Evolutionary conservation across 306 rosid genomes (phyloP).

Genomic region (Sechiopsis laciniata): DNA sequence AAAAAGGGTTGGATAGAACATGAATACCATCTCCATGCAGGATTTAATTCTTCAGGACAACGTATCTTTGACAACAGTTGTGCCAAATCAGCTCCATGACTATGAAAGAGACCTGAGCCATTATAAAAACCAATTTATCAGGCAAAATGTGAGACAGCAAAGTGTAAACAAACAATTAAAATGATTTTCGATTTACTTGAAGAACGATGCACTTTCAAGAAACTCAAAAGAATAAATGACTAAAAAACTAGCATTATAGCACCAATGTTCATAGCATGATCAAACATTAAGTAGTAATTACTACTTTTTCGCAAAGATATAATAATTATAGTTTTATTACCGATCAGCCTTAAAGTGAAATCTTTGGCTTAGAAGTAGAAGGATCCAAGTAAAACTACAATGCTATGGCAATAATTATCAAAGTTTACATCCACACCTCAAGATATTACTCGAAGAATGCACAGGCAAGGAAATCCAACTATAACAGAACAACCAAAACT

Average conservation of each 20-base stretch:
- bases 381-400: not conserved
- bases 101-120: constrained; percentile 36
- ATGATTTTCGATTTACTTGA: not conserved
- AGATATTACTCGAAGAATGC: not conserved
- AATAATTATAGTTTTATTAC: not conserved
- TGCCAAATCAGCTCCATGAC: constrained; percentile 32
- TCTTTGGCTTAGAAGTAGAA: not conserved
- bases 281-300: not conserved
- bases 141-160: not conserved
- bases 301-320: not conserved
- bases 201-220: not conserved
- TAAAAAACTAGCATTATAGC: not conserved
- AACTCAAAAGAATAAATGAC: not conserved
- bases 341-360: no score
- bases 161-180: not conserved
- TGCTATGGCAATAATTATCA: not conserved
- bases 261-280: not conserved
- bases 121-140: not conserved
- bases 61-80: constrained; percentile 46
- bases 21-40: constrained; percentile 85
- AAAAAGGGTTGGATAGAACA: constrained; percentile 3
- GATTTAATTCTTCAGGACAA: constrained; percentile 75
- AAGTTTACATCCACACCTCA: not conserved
- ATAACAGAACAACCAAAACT: not conserved
- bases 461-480: not conserved